Conservation (phyloP, 129 eudicot genomes). For the Scalesia atractyloides region DNA sequence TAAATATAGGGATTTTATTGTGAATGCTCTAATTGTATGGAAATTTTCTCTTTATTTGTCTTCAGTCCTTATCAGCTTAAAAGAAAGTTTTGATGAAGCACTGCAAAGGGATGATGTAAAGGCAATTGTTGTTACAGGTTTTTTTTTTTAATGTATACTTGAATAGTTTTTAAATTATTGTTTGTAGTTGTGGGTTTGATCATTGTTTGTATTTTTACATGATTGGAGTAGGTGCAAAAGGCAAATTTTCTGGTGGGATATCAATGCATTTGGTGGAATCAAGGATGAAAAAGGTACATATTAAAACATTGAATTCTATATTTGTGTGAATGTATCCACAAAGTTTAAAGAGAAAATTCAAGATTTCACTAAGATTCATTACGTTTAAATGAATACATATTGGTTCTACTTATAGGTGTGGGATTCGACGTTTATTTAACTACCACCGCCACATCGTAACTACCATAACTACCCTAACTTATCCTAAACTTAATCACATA, state of each 20-base stretch:
- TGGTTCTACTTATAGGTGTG: too few species aligned
- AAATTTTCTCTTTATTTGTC: slow-evolving; percentile 11
- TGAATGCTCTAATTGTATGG: background rate
- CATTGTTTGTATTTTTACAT: background rate
- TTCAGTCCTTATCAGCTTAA: slow-evolving; percentile 82
- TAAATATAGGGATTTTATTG: too few species aligned
- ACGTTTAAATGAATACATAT: too few species aligned
- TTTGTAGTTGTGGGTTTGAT: background rate
- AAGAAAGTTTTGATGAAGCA: slow-evolving; percentile 72
- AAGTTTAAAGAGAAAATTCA: too few species aligned
- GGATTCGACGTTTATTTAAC: too few species aligned
- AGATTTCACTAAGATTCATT: too few species aligned
- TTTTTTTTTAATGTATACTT: slow-evolving; percentile 17
- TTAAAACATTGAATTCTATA: background rate
- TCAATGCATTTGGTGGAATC: slow-evolving; percentile 68
- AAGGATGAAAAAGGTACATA: slow-evolving; percentile 65
- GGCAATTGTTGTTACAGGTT: slow-evolving; percentile 97
- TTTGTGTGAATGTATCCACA: background rate
- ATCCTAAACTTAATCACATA: too few species aligned
- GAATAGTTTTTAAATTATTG: slow-evolving; percentile 2
- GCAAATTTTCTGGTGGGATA: slow-evolving; percentile 99
- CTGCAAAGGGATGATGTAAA: slow-evolving; percentile 85
- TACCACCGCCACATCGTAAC: too few species aligned
- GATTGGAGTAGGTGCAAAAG: slow-evolving; percentile 74
- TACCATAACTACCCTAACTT: too few species aligned